Percentiles rank a stretch among this genome's conserved stretches.
These are phyloP conservation scores for Trametes pubescens DNA, from an alignment of 1,284 basidiomycete species.

Conservation along the genomic window DNA sequence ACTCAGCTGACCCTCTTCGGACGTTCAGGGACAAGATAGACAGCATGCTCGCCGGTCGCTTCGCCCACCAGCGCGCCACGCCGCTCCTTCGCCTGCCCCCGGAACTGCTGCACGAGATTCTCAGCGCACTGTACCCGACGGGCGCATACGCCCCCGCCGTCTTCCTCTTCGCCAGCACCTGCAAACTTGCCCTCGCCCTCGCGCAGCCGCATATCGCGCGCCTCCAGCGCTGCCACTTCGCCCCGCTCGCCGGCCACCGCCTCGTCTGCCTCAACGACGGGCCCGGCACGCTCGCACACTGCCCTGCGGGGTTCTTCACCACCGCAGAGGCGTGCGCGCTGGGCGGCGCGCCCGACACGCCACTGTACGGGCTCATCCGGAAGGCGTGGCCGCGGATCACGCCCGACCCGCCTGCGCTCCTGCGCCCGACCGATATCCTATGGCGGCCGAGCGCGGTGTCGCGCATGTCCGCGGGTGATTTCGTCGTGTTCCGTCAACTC, in stretches of 20 bases:
- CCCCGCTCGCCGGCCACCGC: constrained; percentile 24
- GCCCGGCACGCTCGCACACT: constrained; percentile 7
- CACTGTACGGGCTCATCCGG: constrained; percentile 10
- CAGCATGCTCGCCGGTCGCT: constrained; percentile 7
- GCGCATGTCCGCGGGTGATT: constrained; percentile 23
- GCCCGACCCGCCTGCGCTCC: constrained; percentile 12
- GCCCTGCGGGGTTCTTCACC: constrained; percentile 8
- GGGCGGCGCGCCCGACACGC: constrained; percentile 1
- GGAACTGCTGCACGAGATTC: constrained; percentile 24
- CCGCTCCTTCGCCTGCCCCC: constrained; percentile 24
- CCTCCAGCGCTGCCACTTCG: constrained; percentile 13
- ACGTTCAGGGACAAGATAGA: constrained; percentile 11
- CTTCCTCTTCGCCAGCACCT: constrained; percentile 24
- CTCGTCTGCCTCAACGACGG: constrained; percentile 20
- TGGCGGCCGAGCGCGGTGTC: constrained; percentile 22
- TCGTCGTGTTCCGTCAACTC: constrained; percentile 16
- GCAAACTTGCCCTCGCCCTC: constrained; percentile 21
- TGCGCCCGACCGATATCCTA: constrained; percentile 12
- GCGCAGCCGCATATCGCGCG: constrained; percentile 23
- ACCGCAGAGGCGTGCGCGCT: not conserved
- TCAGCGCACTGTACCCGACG: constrained; percentile 5
- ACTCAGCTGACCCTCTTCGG: not conserved
- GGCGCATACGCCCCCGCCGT: constrained; percentile 14
- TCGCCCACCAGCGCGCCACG: constrained; percentile 8
- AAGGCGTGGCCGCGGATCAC: constrained; percentile 12